Percentiles rank a stretch among this genome's conserved stretches.
phyloP scores from a whole-genome alignment of 371 early-diverging fungal genomes.

The Rhizopus microsporus region DNA sequence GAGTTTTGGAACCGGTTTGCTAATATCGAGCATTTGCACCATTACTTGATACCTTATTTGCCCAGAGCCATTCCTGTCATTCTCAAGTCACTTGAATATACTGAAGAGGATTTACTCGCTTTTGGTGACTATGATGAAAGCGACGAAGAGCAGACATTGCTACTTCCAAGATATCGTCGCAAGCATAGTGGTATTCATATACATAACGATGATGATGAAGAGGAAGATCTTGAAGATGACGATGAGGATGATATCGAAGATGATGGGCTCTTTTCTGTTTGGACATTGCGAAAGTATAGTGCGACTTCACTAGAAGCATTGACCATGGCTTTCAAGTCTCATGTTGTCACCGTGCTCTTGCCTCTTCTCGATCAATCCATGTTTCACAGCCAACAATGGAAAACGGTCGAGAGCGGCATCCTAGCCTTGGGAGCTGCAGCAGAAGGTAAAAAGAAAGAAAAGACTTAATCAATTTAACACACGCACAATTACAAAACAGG shows the following conservation, averaged over 20 bases:
- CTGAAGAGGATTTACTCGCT: slow-evolving; percentile 80
- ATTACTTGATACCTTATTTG: slow-evolving; percentile 75
- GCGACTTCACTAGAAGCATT: slow-evolving; percentile 92
- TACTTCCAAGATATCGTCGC: slow-evolving; percentile 70
- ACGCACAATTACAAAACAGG: slow-evolving; percentile 23
- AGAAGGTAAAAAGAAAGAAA: slow-evolving; percentile 61
- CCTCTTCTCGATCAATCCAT: slow-evolving; percentile 80
- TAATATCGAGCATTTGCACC: slow-evolving; percentile 72
- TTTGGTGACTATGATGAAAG: slow-evolving; percentile 76
- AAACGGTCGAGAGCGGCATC: slow-evolving; percentile 87
- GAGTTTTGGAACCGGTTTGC: slow-evolving; percentile 96
- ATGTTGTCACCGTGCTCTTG: slow-evolving; percentile 73
- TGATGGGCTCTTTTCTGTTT: slow-evolving; percentile 86
- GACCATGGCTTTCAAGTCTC: slow-evolving; percentile 75
- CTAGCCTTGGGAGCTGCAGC: slow-evolving; percentile 95
- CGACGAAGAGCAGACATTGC: slow-evolving; percentile 78
- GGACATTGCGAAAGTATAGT: slow-evolving; percentile 96
- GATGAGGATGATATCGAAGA: slow-evolving; percentile 88
- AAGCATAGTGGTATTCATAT: slow-evolving; percentile 19
- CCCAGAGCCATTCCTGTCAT: slow-evolving; percentile 80
- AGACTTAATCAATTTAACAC: background rate
- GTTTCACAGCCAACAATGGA: slow-evolving; percentile 78
- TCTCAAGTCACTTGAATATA: slow-evolving; percentile 88
- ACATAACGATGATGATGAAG: slow-evolving; percentile 33
- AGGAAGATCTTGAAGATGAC: slow-evolving; percentile 53